These are phyloP conservation scores for Monosporascus sp. DNA, from an alignment of 2,329 filamentous ascomycete species.

Conservation along the genomic window DNA sequence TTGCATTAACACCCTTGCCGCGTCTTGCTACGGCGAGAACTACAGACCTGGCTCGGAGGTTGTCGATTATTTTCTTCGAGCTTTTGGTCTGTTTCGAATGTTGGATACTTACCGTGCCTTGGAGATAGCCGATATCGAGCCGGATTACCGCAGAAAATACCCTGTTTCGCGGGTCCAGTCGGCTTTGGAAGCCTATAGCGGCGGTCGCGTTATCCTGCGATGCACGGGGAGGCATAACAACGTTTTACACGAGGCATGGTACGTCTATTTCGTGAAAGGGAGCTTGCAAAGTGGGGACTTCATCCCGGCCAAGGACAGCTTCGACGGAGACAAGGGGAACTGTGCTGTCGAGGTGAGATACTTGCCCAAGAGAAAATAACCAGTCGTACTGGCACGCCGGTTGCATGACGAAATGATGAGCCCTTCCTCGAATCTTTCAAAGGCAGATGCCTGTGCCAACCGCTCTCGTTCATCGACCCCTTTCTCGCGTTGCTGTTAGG, in stretches of 20 bases:
- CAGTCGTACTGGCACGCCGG: not conserved
- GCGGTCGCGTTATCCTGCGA: constrained; percentile 39
- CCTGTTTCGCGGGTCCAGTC: constrained; percentile 36
- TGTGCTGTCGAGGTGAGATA: constrained; percentile 35
- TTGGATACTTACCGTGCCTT: constrained; percentile 40
- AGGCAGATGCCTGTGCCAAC: too few species aligned
- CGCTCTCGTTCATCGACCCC: too few species aligned
- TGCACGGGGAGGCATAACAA: constrained; percentile 33
- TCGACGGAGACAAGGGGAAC: constrained; percentile 34
- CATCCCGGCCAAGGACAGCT: constrained; percentile 35
- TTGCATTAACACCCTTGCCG: constrained; percentile 64
- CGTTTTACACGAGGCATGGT: constrained; percentile 48
- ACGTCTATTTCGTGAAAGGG: constrained; percentile 47
- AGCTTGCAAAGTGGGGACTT: constrained; percentile 46
- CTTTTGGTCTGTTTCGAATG: constrained; percentile 35
- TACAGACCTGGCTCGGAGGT: constrained; percentile 37
- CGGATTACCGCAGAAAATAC: constrained; percentile 31
- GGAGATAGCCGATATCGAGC: constrained; percentile 31
- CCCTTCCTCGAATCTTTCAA: too few species aligned
- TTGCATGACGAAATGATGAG: too few species aligned
- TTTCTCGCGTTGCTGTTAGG: too few species aligned
- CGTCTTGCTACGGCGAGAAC: constrained; percentile 57
- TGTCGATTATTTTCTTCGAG: constrained; percentile 41
- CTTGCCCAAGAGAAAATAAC: constrained; percentile 30
- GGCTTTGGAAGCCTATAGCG: constrained; percentile 39